Percentiles rank a stretch among this genome's conserved stretches.
Conservation (phyloP, 1,284 basidiomycete species). For the Marasmius oreades region DNA sequence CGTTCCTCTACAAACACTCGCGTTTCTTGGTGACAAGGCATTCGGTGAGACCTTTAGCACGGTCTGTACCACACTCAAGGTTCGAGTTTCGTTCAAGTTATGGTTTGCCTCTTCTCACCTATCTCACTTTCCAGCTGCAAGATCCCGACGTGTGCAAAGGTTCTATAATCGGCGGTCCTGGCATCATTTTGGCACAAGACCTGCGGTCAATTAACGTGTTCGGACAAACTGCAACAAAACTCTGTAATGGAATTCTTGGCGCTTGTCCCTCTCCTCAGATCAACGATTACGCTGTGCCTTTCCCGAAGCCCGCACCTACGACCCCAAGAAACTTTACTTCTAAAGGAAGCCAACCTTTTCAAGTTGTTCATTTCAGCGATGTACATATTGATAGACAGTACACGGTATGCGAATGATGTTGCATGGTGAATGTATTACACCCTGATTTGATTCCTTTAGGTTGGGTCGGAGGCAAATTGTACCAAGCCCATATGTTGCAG, state of each 20-base stretch:
- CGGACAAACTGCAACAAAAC: constrained; percentile 11
- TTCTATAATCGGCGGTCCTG: background rate
- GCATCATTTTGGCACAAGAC: constrained; percentile 11
- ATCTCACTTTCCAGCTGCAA: constrained; percentile 10
- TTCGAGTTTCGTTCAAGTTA: constrained; percentile 16
- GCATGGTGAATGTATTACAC: background rate
- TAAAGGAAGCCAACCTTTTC: constrained; percentile 8
- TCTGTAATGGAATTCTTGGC: constrained; percentile 12
- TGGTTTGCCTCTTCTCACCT: background rate
- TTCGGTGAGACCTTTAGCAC: constrained; percentile 36
- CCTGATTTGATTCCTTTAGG: constrained; percentile 20
- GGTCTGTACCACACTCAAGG: constrained; percentile 39
- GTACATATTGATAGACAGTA: constrained; percentile 14
- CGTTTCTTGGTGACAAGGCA: constrained; percentile 37
- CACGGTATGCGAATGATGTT: background rate
- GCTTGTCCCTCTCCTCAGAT: constrained; percentile 10
- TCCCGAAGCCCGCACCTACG: constrained; percentile 9
- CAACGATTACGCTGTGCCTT: constrained; percentile 11
- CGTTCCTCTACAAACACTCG: constrained; percentile 37
- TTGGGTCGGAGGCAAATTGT: constrained; percentile 50
- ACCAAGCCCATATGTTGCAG: constrained; percentile 60
- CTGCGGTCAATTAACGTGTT: constrained; percentile 11
- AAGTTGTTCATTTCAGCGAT: constrained; percentile 15
- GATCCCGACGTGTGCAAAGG: constrained; percentile 14
- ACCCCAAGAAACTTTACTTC: constrained; percentile 3